phyloP scores from a whole-genome alignment of 139 green algal species.

The Chlamydomonas schloesseri region DNA sequence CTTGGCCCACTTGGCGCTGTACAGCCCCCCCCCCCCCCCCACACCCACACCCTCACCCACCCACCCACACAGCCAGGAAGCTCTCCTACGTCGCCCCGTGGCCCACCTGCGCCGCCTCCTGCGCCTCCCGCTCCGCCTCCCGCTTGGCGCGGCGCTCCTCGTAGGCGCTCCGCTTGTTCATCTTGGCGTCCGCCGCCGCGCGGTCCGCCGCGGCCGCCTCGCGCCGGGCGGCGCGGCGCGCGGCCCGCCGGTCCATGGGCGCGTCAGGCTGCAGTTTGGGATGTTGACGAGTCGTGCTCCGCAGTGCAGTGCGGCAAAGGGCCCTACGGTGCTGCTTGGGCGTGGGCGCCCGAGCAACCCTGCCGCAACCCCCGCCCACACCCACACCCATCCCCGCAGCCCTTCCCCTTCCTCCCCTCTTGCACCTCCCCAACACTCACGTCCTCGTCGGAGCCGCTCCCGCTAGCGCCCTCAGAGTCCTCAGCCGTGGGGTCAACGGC shows the following conservation, averaged over 20 bases:
- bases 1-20: too few species aligned
- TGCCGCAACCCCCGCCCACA: too few species aligned
- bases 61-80: too few species aligned
- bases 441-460: conserved; percentile 24
- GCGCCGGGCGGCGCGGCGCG: conserved; percentile 40
- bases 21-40: too few species aligned
- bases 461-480: not conserved
- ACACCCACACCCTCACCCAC: too few species aligned
- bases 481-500: not conserved
- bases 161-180: conserved; percentile 65
- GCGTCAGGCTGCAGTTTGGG: not conserved
- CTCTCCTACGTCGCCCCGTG: too few species aligned
- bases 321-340: too few species aligned
- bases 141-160: conserved; percentile 63
- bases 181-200: conserved; percentile 6
- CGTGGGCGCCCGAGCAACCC: too few species aligned
- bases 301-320: too few species aligned
- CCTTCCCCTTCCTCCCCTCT: too few species aligned
- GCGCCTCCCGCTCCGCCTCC: conserved; percentile 78
- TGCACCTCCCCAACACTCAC: not conserved
- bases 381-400: too few species aligned
- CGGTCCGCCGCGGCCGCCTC: conserved; percentile 49
- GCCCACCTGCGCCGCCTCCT: conserved; percentile 71
- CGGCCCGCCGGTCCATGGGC: not conserved
- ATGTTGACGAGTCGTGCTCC: not conserved